These are phyloP conservation scores for Ensete glaucum DNA, from an alignment of 176 grass and related monocot genomes.

Conservation along the genomic window DNA sequence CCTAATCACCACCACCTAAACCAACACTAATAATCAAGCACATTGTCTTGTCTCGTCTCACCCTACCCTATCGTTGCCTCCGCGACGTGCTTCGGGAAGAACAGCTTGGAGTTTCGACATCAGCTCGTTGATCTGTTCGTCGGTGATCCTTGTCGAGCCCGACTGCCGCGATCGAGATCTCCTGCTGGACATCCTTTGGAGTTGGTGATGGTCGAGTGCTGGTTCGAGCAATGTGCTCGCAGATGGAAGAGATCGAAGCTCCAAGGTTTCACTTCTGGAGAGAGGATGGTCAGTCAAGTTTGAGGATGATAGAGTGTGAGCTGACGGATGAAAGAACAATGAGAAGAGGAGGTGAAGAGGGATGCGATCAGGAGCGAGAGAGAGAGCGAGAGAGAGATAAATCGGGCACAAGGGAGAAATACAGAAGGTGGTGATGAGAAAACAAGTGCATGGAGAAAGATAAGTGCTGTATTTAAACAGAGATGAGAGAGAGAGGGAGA, in stretches of 20 bases:
- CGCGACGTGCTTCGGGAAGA: slow-evolving; percentile 20
- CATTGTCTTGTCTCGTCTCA: neutral
- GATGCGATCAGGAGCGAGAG: neutral
- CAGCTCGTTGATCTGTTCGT: slow-evolving; percentile 35
- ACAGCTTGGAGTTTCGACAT: slow-evolving; percentile 37
- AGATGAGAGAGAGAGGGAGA: neutral
- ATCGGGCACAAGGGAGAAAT: no score
- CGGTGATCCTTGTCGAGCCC: slow-evolving; percentile 18
- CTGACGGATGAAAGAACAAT: neutral
- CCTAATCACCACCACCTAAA: neutral
- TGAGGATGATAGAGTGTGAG: neutral
- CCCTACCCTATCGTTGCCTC: slow-evolving; percentile 16
- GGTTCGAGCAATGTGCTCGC: neutral
- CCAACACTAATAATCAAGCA: neutral
- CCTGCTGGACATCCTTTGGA: slow-evolving; percentile 29
- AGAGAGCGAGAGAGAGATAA: neutral
- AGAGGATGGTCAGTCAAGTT: neutral
- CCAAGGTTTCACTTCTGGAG: no score
- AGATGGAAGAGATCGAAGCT: neutral
- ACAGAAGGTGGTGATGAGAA: no score
- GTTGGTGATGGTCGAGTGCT: neutral
- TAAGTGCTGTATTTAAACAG: slow-evolving; percentile 20
- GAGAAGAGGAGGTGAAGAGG: neutral
- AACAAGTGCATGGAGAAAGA: no score
- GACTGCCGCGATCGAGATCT: slow-evolving; percentile 21